Evolutionary conservation across 2,329 filamentous ascomycete species (phyloP).

Genomic region (Rasamsonia emersonii): DNA sequence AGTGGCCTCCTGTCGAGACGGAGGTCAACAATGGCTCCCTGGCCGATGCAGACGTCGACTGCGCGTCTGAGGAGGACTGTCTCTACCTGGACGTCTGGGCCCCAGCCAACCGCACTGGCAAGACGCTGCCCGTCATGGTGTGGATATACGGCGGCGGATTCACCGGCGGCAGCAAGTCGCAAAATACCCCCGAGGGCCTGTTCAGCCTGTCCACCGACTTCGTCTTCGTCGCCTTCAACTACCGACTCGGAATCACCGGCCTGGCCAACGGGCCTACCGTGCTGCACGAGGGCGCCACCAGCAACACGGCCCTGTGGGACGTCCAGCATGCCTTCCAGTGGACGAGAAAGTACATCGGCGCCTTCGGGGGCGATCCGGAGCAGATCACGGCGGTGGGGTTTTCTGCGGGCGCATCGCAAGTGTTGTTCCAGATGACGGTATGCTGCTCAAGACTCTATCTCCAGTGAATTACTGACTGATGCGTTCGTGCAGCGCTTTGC

Average conservation of each 20-base stretch:
- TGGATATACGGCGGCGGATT: conserved; percentile 23
- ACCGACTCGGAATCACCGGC: conserved; percentile 25
- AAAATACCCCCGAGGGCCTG: conserved; percentile 26
- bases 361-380: conserved; percentile 13
- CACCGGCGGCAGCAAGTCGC: conserved; percentile 17
- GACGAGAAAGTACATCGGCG: conserved; percentile 12
- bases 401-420: conserved; percentile 9
- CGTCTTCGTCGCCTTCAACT: conserved; percentile 28
- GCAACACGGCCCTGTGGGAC: conserved; percentile 13
- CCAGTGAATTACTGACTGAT: conserved; percentile 1
- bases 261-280: conserved; percentile 20
- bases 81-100: conserved; percentile 13
- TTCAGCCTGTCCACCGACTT: conserved; percentile 22
- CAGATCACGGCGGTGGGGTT: conserved; percentile 12
- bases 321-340: conserved; percentile 12
- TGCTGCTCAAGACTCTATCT: background rate
- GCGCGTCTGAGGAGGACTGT: conserved; percentile 22
- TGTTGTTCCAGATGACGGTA: conserved; percentile 21
- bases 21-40: conserved; percentile 24
- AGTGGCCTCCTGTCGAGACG: conserved; percentile 19
- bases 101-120: conserved; percentile 16
- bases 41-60: conserved; percentile 25
- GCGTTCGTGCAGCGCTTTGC: too few species aligned
- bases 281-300: conserved; percentile 20
- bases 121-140: conserved; percentile 21